Evolutionary conservation across 441 rosid genomes (phyloP).

Genomic region (Erodium chrysanthum): DNA sequence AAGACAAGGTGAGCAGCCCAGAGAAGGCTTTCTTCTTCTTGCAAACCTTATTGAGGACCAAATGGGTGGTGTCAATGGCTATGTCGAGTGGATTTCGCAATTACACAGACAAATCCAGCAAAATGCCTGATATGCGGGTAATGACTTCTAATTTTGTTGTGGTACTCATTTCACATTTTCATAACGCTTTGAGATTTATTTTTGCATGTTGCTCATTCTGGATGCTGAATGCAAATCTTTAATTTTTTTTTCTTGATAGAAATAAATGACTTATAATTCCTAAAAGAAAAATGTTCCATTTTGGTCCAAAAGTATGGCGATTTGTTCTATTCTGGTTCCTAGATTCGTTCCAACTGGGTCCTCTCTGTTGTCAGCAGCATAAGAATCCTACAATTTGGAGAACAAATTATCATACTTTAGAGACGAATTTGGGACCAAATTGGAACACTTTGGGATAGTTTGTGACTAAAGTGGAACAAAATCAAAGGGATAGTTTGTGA

Average conservation of each 20-base stretch:
- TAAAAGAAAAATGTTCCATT: neutral
- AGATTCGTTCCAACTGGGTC: too few relatives aligned
- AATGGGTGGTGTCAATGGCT: conserved; percentile 61
- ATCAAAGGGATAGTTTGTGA: too few relatives aligned
- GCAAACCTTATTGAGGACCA: conserved; percentile 78
- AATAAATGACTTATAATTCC: neutral
- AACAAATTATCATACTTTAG: too few relatives aligned
- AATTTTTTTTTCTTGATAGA: neutral
- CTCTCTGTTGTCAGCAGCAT: too few relatives aligned
- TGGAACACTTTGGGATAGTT: too few relatives aligned
- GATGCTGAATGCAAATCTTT: neutral
- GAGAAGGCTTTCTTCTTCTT: conserved; percentile 79
- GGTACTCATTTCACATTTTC: neutral
- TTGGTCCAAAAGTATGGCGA: neutral
- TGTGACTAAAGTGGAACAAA: too few relatives aligned
- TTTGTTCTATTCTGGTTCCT: neutral
- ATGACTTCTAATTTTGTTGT: conserved; percentile 4
- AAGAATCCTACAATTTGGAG: too few relatives aligned
- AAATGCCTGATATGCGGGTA: conserved; percentile 48
- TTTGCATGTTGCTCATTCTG: neutral
- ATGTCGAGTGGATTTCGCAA: conserved; percentile 72
- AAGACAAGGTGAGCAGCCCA: conserved; percentile 95
- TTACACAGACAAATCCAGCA: conserved; percentile 81
- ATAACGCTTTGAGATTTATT: neutral
- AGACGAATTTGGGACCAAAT: too few relatives aligned